Conservation (phyloP, 139 green algal species). For the Chlorella sp. region DNA sequence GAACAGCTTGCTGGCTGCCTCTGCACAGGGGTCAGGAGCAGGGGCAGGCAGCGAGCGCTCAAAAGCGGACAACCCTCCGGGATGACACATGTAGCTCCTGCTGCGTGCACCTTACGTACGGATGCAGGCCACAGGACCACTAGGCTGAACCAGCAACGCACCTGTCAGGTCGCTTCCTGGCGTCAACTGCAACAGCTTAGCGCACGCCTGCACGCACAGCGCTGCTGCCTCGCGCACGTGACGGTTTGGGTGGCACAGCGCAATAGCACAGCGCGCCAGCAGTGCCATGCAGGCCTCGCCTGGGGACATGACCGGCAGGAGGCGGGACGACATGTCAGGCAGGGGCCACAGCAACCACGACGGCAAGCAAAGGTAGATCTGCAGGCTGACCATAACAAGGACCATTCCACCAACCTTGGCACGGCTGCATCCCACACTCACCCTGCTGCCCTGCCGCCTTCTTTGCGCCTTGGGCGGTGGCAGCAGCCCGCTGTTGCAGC, state of each 20-base stretch:
- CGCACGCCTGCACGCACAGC: background rate
- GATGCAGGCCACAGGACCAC: background rate
- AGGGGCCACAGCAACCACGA: background rate
- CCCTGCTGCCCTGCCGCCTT: background rate
- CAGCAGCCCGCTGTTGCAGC: background rate
- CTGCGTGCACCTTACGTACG: background rate
- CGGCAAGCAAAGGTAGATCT: too few relatives aligned
- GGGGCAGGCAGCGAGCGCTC: background rate
- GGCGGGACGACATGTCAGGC: background rate
- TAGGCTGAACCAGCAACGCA: background rate
- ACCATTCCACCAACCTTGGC: too few relatives aligned
- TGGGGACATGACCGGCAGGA: too few relatives aligned
- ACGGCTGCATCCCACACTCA: too few relatives aligned
- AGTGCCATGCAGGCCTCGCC: background rate
- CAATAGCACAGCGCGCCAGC: conserved; percentile 23
- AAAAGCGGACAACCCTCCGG: too few relatives aligned
- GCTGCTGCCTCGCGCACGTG: conserved; percentile 19
- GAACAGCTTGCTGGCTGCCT: background rate
- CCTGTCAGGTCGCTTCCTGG: background rate
- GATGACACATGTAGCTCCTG: background rate
- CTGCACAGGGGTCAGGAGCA: background rate
- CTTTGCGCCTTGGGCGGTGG: background rate
- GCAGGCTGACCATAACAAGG: background rate
- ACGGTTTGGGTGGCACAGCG: conserved; percentile 24
- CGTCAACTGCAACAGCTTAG: background rate